Conservation (phyloP, 306 rosid genomes). For the Pachyrhizus erosus region DNA sequence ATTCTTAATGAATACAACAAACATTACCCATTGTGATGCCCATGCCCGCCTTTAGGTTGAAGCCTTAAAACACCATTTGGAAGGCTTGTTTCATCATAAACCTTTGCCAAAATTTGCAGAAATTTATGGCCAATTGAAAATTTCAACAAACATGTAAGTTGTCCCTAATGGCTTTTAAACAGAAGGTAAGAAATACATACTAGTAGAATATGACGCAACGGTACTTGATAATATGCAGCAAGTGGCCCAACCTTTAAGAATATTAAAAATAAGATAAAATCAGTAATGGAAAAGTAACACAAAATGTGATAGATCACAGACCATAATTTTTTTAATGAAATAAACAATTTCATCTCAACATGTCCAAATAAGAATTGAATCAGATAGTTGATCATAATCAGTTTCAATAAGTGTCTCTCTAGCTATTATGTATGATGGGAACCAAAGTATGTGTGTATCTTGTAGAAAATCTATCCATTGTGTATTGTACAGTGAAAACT, state of each 20-base stretch:
- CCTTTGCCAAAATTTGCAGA: conserved; percentile 51
- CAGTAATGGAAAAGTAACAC: conserved; percentile 23
- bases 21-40: conserved; percentile 94
- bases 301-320: neutral
- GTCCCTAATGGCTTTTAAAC: neutral
- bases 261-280: conserved; percentile 32
- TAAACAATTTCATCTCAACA: neutral
- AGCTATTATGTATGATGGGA: neutral
- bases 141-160: conserved; percentile 3
- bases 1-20: conserved; percentile 25
- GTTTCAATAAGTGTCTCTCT: neutral
- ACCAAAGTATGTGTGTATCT: too few relatives aligned
- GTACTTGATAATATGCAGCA: conserved; percentile 89
- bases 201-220: conserved; percentile 84
- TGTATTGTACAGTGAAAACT: conserved; percentile 45
- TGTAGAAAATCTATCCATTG: conserved; percentile 10
- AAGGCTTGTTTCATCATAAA: conserved; percentile 93
- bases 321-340: neutral
- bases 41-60: conserved; percentile 92
- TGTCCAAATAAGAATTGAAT: neutral
- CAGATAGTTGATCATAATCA: conserved; percentile 15
- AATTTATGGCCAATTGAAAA: conserved; percentile 15
- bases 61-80: conserved; percentile 92
- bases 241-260: conserved; percentile 87
- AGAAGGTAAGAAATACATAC: conserved; percentile 51